These are phyloP conservation scores for Hawksworthiomyces lignivorus DNA, from an alignment of 2,329 filamentous ascomycete species.

Conservation along the genomic window DNA sequence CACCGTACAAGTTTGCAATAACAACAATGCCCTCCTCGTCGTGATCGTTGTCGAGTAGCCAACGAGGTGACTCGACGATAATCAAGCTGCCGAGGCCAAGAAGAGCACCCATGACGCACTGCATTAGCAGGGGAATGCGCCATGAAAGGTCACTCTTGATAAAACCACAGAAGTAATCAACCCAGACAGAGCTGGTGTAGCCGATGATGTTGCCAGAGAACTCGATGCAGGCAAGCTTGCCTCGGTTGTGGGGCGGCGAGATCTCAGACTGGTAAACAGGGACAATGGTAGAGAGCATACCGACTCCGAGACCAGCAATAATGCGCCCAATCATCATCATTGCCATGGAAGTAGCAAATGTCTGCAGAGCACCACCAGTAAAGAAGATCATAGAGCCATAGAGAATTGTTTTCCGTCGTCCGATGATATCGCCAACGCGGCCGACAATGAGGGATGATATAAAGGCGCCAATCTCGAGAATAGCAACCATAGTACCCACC, in stretches of 20 bases:
- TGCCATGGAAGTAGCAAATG: conserved; percentile 70
- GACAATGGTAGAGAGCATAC: conserved; percentile 83
- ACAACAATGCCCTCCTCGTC: conserved; percentile 98
- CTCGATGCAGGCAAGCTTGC: conserved; percentile 93
- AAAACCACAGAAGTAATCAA: conserved; percentile 93
- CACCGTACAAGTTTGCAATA: conserved; percentile 94
- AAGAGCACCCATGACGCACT: conserved; percentile 87
- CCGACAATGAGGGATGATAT: conserved; percentile 83
- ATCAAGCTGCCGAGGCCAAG: conserved; percentile 79
- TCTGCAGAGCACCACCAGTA: conserved; percentile 76
- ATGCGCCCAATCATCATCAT: conserved; percentile 86
- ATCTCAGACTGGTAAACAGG: conserved; percentile 94
- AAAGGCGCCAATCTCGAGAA: conserved; percentile 88
- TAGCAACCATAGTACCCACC: conserved; percentile 95
- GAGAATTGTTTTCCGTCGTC: conserved; percentile 80
- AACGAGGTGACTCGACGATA: conserved; percentile 94
- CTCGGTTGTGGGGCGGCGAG: conserved; percentile 90
- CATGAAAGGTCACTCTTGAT: conserved; percentile 82
- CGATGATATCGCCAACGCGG: conserved; percentile 83
- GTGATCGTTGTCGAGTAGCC: conserved; percentile 94
- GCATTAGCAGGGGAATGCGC: conserved; percentile 83
- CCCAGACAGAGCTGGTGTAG: conserved; percentile 95
- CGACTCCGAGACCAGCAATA: conserved; percentile 77
- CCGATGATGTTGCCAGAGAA: conserved; percentile 96
- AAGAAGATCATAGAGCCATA: conserved; percentile 90